phyloP scores from a whole-genome alignment of 2,329 filamentous ascomycete species.

The Xylaria sp. region DNA sequence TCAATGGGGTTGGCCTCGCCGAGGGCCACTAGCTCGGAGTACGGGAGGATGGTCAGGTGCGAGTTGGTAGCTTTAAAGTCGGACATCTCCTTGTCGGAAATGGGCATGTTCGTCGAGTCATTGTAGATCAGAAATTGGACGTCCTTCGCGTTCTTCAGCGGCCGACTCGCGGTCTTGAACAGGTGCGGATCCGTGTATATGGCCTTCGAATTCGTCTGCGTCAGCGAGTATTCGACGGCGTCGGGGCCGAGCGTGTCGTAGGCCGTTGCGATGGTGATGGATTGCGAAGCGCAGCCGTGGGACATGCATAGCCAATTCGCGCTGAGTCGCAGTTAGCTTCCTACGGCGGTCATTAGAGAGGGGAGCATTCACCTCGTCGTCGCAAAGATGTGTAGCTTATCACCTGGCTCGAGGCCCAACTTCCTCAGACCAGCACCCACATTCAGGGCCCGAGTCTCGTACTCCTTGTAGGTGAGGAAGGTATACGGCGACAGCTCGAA shows the following conservation, averaged over 20 bases:
- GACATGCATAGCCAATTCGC: slow-evolving; percentile 83
- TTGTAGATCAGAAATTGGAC: slow-evolving; percentile 68
- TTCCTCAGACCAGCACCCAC: slow-evolving; percentile 74
- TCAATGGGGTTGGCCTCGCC: slow-evolving; percentile 71
- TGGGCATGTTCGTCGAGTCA: slow-evolving; percentile 52
- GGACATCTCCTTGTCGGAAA: slow-evolving; percentile 56
- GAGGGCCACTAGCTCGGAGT: slow-evolving; percentile 57
- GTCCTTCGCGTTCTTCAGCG: slow-evolving; percentile 58
- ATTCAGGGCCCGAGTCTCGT: slow-evolving; percentile 69
- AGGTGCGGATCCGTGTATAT: slow-evolving; percentile 89
- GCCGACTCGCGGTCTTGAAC: slow-evolving; percentile 59
- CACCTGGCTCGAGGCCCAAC: slow-evolving; percentile 67
- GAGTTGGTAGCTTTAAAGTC: slow-evolving; percentile 60
- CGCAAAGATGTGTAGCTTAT: slow-evolving; percentile 80
- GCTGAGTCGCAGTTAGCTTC: slow-evolving; percentile 45
- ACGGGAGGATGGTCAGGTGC: slow-evolving; percentile 55
- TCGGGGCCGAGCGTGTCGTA: slow-evolving; percentile 90
- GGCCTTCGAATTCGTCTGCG: slow-evolving; percentile 76
- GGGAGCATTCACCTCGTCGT: slow-evolving; percentile 67
- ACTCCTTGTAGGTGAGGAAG: slow-evolving; percentile 79
- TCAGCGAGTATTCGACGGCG: slow-evolving; percentile 82
- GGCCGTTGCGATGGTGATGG: slow-evolving; percentile 88
- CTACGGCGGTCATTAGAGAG: slow-evolving; percentile 4
- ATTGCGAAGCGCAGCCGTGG: slow-evolving; percentile 78
- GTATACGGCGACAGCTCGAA: slow-evolving; percentile 81